Conservation (phyloP, 2,329 filamentous ascomycete genomes). For the Cytospora piceae region DNA sequence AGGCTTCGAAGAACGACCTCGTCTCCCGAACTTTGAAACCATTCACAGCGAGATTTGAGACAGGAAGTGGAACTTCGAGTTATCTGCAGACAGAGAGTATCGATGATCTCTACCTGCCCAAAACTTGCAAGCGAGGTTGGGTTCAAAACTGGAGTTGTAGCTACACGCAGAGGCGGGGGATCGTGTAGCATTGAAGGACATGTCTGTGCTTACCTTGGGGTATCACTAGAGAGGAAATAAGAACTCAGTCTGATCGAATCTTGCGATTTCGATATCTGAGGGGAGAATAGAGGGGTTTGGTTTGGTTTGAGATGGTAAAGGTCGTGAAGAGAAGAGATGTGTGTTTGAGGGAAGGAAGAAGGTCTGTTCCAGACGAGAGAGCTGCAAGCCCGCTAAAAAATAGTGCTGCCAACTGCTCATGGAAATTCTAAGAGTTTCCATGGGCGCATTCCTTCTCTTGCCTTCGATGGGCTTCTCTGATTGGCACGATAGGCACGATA, state of each 20-base stretch:
- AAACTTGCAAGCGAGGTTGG: not conserved
- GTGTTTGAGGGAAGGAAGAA: constrained; percentile 18
- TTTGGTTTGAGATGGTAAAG: constrained; percentile 13
- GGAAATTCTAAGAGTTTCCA: constrained; percentile 31
- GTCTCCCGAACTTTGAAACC: no score
- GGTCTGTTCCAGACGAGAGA: constrained; percentile 17
- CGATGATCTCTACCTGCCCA: not conserved
- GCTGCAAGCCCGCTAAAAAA: constrained; percentile 29
- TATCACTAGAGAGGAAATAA: constrained; percentile 31
- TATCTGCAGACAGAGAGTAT: not conserved
- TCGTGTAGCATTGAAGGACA: constrained; percentile 2
- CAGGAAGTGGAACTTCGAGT: not conserved
- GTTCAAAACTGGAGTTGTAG: not conserved
- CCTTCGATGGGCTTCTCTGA: constrained; percentile 12
- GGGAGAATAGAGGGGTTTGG: constrained; percentile 9
- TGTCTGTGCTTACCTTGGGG: constrained; percentile 30
- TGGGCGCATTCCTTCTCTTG: constrained; percentile 26
- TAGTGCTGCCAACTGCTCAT: constrained; percentile 26
- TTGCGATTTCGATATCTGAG: constrained; percentile 25
- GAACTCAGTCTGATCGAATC: constrained; percentile 22
- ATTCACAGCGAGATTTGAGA: not conserved
- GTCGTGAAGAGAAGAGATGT: constrained; percentile 8
- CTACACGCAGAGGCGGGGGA: constrained; percentile 14
- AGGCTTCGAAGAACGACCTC: not conserved
- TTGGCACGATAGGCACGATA: constrained; percentile 21